A percentile compares a stretch with the other conserved stretches of the same genome.
Conservation (phyloP, 257 asterid species). For the Penstemon newberryi region DNA sequence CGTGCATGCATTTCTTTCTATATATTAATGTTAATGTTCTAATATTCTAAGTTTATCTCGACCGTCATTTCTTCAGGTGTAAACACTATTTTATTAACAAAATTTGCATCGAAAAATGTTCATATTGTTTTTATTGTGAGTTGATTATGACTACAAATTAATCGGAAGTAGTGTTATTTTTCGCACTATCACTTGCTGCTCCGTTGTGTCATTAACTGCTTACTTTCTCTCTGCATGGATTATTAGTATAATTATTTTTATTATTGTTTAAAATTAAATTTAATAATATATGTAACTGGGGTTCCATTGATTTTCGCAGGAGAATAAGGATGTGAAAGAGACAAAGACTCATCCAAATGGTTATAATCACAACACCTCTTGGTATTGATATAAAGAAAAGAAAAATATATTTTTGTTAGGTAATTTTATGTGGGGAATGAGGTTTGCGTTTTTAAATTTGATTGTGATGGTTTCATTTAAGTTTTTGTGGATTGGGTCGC, state of each 20-base stretch:
- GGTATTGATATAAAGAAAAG: neutral
- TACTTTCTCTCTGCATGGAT: slow-evolving; percentile 25
- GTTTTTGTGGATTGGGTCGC: slow-evolving; percentile 75
- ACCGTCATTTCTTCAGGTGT: slow-evolving; percentile 16
- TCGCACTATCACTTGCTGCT: slow-evolving; percentile 34
- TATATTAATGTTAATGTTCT: slow-evolving; percentile 30
- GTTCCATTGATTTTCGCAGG: slow-evolving; percentile 50
- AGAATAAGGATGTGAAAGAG: slow-evolving; percentile 61
- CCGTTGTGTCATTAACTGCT: slow-evolving; percentile 35
- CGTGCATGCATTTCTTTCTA: slow-evolving; percentile 27
- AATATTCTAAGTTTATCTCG: slow-evolving; percentile 28
- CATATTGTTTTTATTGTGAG: slow-evolving; percentile 39
- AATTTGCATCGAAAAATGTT: slow-evolving; percentile 30
- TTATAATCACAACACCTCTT: slow-evolving; percentile 37
- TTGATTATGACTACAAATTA: slow-evolving; percentile 27
- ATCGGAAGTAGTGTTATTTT: slow-evolving; percentile 9
- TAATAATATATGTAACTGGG: too few relatives aligned
- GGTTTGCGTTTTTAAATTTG: slow-evolving; percentile 36
- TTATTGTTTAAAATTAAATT: too few relatives aligned
- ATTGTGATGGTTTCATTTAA: slow-evolving; percentile 38
- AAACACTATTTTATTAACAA: slow-evolving; percentile 17
- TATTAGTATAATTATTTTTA: slow-evolving; percentile 19
- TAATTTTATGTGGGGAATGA: slow-evolving; percentile 24
- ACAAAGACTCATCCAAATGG: slow-evolving; percentile 62
- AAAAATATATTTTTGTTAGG: slow-evolving; percentile 18